Percentiles rank a stretch among this genome's conserved stretches.
Evolutionary conservation across 768 basidiomycete species (phyloP).

Genomic region (Serendipita sp.): DNA sequence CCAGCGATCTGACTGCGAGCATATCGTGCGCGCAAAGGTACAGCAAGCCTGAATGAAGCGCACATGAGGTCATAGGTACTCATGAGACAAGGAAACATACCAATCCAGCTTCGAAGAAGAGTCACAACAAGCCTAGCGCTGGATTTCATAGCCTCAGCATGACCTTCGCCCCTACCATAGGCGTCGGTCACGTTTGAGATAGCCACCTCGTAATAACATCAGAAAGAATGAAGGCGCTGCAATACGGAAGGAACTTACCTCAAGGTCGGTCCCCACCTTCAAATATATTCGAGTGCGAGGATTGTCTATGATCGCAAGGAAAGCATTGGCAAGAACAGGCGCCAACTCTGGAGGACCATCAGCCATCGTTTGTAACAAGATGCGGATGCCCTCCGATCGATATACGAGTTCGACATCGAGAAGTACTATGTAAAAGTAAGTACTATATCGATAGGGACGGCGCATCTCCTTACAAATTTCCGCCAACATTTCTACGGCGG

Average conservation of each 20-base stretch:
- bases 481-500: slow-evolving; percentile 72
- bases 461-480: slow-evolving; percentile 57
- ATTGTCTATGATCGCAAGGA: slow-evolving; percentile 71
- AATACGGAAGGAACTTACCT: slow-evolving; percentile 34
- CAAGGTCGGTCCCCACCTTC: slow-evolving; percentile 71
- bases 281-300: slow-evolving; percentile 69
- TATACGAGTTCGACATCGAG: slow-evolving; percentile 75
- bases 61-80: not conserved
- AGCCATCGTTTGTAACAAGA: slow-evolving; percentile 72
- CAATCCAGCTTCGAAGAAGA: slow-evolving; percentile 87
- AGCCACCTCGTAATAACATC: slow-evolving; percentile 41
- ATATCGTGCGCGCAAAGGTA: slow-evolving; percentile 87
- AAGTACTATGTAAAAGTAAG: slow-evolving; percentile 38
- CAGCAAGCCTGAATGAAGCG: slow-evolving; percentile 45
- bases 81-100: slow-evolving; percentile 29
- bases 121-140: slow-evolving; percentile 63
- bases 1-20: slow-evolving; percentile 66
- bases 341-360: slow-evolving; percentile 78
- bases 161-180: slow-evolving; percentile 66
- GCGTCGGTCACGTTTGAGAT: slow-evolving; percentile 85
- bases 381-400: slow-evolving; percentile 68
- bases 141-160: slow-evolving; percentile 64
- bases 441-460: not conserved
- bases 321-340: slow-evolving; percentile 60
- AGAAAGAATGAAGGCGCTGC: not conserved